Evolutionary conservation across 2,329 filamentous ascomycete genomes (phyloP), one percentile per base, ranked within the genome.

Genomic region (Diplocarpon mali): DNA sequence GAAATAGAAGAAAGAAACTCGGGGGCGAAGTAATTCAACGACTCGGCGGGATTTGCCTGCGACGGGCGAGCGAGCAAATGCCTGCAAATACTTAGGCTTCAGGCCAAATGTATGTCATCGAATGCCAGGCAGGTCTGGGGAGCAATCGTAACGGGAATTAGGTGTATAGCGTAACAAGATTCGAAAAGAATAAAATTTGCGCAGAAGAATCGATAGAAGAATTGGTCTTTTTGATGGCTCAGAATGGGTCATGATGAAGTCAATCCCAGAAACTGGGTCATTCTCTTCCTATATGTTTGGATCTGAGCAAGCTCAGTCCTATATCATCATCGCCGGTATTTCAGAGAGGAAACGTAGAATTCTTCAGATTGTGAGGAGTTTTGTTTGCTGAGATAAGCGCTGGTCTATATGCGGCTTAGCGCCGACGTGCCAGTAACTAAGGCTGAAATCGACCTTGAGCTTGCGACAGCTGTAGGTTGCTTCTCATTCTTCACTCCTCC

Each of bases 231-330:
- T 2, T n/a, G 44, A 49, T 66, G 74, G 74, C 76, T 79, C 75
- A 78, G 76, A 78, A 74, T 70, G 62, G 52, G 64, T 64, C 65
- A 64, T 60, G 40, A 67, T 78, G 70, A 77, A 70, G 79, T 79
- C 76, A 79, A 71, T 54, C 56, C 58, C 56, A 45, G 40, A 64
- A 53, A 7, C 20, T 24, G 55, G 64, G 34, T 79, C 74, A 78
- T 69, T 72, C 75, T 80, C 76, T 80, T 80, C 76, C 76, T 80
- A 80, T 72, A 76, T 76, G 64, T 64, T 60, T 66, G 69, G 67
- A 66, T 68, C 67, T 53, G 60, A 62, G 62, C 65, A 71, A 60
- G 58, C 75, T 79, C n/a, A 12, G n/a, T 24, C 20, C n/a, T 14
- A 9, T 32, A 3, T 32, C 76, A 79, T 80, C 76, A 80, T 62